Evolutionary conservation across 768 basidiomycete genomes (phyloP).

Genomic region (Hypholoma fasciculare): DNA sequence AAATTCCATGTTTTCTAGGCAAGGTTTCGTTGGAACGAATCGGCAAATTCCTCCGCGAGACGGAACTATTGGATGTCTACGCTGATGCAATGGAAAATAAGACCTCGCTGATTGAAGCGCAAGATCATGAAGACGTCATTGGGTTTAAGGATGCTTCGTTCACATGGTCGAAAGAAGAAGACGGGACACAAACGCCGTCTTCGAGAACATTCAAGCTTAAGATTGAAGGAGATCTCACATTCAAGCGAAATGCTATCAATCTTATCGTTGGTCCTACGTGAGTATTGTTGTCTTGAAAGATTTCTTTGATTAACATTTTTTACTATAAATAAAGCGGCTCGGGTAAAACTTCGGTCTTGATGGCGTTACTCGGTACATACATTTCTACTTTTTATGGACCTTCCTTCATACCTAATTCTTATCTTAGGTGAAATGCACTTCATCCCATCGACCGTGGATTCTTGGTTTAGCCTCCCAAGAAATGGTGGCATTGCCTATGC

Average conservation of each 20-base stretch:
- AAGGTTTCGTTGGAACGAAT: conserved; percentile 68
- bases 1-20: conserved; percentile 1
- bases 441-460: conserved; percentile 45
- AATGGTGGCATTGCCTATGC: conserved; percentile 70
- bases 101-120: background rate
- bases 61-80: conserved; percentile 46
- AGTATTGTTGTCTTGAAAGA: background rate
- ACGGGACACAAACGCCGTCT: conserved; percentile 38
- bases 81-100: conserved; percentile 8
- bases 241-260: conserved; percentile 55
- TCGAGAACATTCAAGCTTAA: conserved; percentile 50
- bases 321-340: conserved; percentile 29
- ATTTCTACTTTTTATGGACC: background rate
- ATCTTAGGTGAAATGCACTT: conserved; percentile 64
- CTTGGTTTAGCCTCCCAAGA: conserved; percentile 69
- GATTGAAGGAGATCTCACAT: conserved; percentile 54
- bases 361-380: conserved; percentile 63
- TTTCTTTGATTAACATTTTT: background rate
- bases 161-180: conserved; percentile 47
- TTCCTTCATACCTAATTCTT: background rate
- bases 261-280: conserved; percentile 59
- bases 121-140: conserved; percentile 26
- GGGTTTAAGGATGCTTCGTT: conserved; percentile 58
- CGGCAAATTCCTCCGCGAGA: conserved; percentile 42
- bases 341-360: conserved; percentile 66